phyloP scores from a whole-genome alignment of 805 yeast genomes.

The Cyberlindnera japonica region DNA sequence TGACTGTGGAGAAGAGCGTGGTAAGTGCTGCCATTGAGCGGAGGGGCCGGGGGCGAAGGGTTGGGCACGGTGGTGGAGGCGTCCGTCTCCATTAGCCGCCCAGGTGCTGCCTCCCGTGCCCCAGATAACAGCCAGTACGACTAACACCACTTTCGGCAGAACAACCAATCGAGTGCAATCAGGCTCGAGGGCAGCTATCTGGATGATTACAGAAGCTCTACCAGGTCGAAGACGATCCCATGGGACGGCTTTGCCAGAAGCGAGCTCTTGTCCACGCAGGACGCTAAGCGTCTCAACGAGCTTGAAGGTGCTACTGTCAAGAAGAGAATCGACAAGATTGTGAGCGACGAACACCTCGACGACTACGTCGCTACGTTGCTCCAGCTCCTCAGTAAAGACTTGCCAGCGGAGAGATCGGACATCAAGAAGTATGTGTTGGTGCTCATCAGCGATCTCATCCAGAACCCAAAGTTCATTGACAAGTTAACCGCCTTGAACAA shows the following conservation, averaged over 20 bases:
- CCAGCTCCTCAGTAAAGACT: conserved; percentile 47
- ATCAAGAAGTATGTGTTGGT: conserved; percentile 63
- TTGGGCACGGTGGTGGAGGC: no score
- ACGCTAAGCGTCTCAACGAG: conserved; percentile 45
- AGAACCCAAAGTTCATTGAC: conserved; percentile 35
- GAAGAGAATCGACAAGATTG: conserved; percentile 39
- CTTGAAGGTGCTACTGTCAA: conserved; percentile 33
- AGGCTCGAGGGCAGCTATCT: conserved; percentile 62
- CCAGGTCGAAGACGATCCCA: conserved; percentile 77
- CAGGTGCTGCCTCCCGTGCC: not conserved
- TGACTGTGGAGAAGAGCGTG: no score
- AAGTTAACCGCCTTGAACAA: conserved; percentile 29
- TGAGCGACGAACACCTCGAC: conserved; percentile 37
- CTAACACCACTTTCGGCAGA: not conserved
- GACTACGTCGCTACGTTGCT: conserved; percentile 53
- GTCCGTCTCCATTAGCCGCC: not conserved
- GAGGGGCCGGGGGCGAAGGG: no score
- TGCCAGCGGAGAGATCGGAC: conserved; percentile 51
- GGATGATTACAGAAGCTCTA: conserved; percentile 59
- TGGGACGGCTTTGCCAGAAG: conserved; percentile 90
- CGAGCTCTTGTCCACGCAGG: conserved; percentile 59
- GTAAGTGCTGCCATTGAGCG: no score
- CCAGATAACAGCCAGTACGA: not conserved
- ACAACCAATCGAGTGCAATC: not conserved
- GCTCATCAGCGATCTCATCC: conserved; percentile 52